Base-by-base conservation (phyloP, 805 yeast genomes). In the Sugiyamaella floridensis region DNA sequence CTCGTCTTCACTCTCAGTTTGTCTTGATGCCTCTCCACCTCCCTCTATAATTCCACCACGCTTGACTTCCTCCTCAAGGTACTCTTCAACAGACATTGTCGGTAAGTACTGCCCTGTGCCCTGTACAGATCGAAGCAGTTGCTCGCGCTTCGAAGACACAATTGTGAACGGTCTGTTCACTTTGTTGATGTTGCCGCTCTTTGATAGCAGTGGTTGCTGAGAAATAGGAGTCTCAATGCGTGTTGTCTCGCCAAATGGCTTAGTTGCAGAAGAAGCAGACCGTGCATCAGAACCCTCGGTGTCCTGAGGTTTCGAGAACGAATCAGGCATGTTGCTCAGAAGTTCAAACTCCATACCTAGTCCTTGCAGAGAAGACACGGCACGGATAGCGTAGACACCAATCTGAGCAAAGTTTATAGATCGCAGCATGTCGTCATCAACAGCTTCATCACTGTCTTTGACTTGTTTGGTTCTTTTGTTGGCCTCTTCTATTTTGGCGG, bases 31-130 rank as follows among this genome's bases (percentile, higher is more conserved):
- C n/a, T 53, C 56, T 9, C 65, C 67, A 9, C 60, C 61, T 1
- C 72, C 72, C 46, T 64, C 56, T 16, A 68, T 60, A 76, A 90
- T 85, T 52, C 92, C 90, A 1, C 97, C 97, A 61, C 86, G 82
- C 16, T 82, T 82, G 56, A 86, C 73, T 65, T 93, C 99, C 60
- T 88, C 81, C 47, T 89, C 95, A 49, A 93, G 72, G 55, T 86
- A 83, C 60, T 93, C 97, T 58, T 93, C 99, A 0, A 93, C 89
- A 0, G 96, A 75, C 93, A 93, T 88, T 0, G 97, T 88, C 1
- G 99, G 99, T 28, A 92, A 74, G 22, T 77, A 81, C 68, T 93
- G 97, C 0, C 97, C 99, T 1, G 95, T 88, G 1, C 97, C 97
- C 60, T 79, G 81, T 0, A 90, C 97, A 60, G 83, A 79, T 32